These are phyloP conservation scores for Incumbomyces lentus DNA, from an alignment of 2,329 filamentous ascomycete genomes.

Conservation along the genomic window DNA sequence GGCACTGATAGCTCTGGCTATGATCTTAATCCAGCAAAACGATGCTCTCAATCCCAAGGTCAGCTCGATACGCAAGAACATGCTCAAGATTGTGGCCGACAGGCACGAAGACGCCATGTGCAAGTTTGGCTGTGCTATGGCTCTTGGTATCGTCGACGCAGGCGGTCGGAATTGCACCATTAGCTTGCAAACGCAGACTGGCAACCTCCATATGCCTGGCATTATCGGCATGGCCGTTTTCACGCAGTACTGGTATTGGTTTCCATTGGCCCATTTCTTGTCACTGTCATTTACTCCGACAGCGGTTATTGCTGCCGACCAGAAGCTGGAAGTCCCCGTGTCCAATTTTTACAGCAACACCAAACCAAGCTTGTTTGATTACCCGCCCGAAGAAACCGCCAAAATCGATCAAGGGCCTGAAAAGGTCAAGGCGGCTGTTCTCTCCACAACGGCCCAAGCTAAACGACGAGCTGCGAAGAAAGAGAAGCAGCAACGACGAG, in stretches of 20 bases:
- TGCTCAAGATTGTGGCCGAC: slow-evolving; percentile 88
- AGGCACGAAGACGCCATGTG: slow-evolving; percentile 98
- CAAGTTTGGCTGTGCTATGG: slow-evolving; percentile 91
- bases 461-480: slow-evolving; percentile 91
- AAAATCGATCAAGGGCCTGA: slow-evolving; percentile 90
- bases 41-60: slow-evolving; percentile 98
- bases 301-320: slow-evolving; percentile 86
- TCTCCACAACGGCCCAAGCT: slow-evolving; percentile 93
- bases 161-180: slow-evolving; percentile 98
- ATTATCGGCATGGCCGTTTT: slow-evolving; percentile 98
- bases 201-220: slow-evolving; percentile 96
- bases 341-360: slow-evolving; percentile 96
- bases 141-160: slow-evolving; percentile 93
- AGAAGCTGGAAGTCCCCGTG: slow-evolving; percentile 82
- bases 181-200: slow-evolving; percentile 91
- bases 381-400: slow-evolving; percentile 90
- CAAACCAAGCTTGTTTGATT: slow-evolving; percentile 90
- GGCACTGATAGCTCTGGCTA: slow-evolving; percentile 82
- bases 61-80: slow-evolving; percentile 74
- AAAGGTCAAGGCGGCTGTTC: slow-evolving; percentile 85
- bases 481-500: slow-evolving; percentile 61
- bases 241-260: slow-evolving; percentile 99
- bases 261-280: slow-evolving; percentile 95
- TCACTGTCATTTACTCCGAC: slow-evolving; percentile 95
- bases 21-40: slow-evolving; percentile 99